A percentile compares a stretch with the other conserved stretches of the same genome.
Evolutionary conservation across 2,329 filamentous ascomycete genomes (phyloP).

Genomic region (Colletotrichum sp.): DNA sequence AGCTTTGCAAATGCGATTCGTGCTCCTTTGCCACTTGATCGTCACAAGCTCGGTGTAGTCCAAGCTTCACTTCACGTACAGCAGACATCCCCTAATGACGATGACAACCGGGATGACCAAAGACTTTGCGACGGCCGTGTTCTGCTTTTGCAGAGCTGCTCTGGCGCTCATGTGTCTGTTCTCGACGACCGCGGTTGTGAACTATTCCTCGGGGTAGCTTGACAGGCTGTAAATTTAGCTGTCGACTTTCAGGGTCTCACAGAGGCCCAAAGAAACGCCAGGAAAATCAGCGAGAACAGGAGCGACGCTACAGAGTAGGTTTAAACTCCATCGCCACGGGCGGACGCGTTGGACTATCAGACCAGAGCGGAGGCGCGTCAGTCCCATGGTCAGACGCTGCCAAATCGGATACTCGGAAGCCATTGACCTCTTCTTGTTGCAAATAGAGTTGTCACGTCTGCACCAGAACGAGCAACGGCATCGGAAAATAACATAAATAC

Average conservation of each 20-base stretch:
- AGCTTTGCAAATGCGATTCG: neutral
- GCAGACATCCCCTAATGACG: neutral
- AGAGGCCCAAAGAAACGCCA: neutral
- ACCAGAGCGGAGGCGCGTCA: neutral
- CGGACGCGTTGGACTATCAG: neutral
- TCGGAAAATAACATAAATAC: neutral
- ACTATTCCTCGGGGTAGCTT: neutral
- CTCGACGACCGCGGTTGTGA: neutral
- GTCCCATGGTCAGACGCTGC: neutral
- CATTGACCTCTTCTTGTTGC: neutral
- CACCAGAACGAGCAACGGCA: neutral
- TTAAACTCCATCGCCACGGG: neutral
- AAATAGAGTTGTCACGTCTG: neutral
- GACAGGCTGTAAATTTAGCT: neutral
- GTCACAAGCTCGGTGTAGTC: neutral
- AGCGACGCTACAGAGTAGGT: neutral
- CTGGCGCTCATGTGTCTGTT: neutral
- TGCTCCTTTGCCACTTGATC: neutral
- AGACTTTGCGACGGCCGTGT: neutral
- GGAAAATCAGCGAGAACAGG: neutral
- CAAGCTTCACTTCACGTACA: neutral
- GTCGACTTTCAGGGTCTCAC: neutral
- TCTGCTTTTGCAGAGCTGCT: neutral
- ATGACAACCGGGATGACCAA: neutral
- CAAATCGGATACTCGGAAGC: neutral